A percentile compares a stretch with the other conserved stretches of the same genome.
Evolutionary conservation across 176 grass and related monocot genomes (phyloP).

Genomic region (Leersia perrieri): DNA sequence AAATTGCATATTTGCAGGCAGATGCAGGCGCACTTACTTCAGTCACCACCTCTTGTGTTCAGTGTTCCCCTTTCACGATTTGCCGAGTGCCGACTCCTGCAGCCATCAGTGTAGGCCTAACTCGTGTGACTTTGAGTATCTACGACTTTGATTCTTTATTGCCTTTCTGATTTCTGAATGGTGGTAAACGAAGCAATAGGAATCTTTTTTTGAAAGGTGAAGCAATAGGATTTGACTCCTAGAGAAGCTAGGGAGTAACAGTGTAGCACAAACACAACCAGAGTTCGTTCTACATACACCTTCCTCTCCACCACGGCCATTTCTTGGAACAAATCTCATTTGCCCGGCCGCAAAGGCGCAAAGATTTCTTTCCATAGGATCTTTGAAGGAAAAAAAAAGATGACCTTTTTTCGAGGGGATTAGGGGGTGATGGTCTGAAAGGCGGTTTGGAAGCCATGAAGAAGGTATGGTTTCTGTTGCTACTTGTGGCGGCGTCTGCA

Average conservation of each 20-base stretch:
- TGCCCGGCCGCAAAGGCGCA: conserved; percentile 1
- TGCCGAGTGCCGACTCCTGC: not conserved
- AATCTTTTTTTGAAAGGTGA: too few species aligned
- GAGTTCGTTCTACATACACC: not conserved
- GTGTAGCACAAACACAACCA: not conserved
- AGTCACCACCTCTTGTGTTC: conserved; percentile 29
- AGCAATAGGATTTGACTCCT: conserved; percentile 23
- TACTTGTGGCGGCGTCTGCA: not conserved
- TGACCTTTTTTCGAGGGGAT: not conserved
- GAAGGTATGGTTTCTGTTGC: conserved; percentile 12
- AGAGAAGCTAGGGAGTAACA: conserved; percentile 9
- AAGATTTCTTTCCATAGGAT: not conserved
- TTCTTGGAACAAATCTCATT: conserved; percentile 19
- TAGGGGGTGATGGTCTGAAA: conserved; percentile 19
- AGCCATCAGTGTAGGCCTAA: not conserved
- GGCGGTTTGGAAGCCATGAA: conserved; percentile 26
- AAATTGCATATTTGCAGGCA: conserved; percentile 2
- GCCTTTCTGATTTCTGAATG: not conserved
- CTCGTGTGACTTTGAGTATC: conserved; percentile 21
- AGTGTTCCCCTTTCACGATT: not conserved
- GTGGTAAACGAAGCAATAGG: conserved; percentile 3
- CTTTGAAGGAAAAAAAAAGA: not conserved
- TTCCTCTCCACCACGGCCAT: too few species aligned
- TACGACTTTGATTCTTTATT: conserved; percentile 10
- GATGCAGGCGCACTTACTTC: conserved; percentile 14